Base-by-base conservation (phyloP, 192 early-diverging fungal genomes). In the Pilobolus umbonatus region DNA sequence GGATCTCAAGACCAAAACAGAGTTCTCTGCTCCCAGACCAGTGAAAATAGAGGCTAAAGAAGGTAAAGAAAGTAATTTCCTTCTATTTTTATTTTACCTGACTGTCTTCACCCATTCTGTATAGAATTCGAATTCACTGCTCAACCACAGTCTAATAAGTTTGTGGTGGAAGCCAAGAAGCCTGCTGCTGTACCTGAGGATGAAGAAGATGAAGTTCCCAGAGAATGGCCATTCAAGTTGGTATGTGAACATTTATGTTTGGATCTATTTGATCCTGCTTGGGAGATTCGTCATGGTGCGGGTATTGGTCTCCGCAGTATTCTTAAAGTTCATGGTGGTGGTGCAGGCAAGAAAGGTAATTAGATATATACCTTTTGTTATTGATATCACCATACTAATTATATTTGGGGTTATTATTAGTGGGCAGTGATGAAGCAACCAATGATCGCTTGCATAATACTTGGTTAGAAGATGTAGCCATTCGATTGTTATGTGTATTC, bases 271-370 rank as follows among this genome's bases (percentile, higher is more conserved):
- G 80, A 83, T 68, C 83, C 91, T 0, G 55, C 64, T 15, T 99
- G 97, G 97, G 94, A 96, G 65, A 77, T 90, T 8, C 81, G 97
- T 5, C 97, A 99, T 61, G 97, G 97, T 22, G 95, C 97, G 1
- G 95, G 88, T 4, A 89, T 99, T 61, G 97, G 94, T 0, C 67
- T 99, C 28, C 86, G 93, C 11, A 89, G 87, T 54, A 77, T 99
- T 21, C 58, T 99, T 46, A 94, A 93, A 67, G 73, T 70, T 11
- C 94, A 96, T 51, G 94, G 95, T 4, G 62, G 65, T 38, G 92
- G 93, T 9, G 87, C 89, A 4, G 96, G 93, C 2, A 88, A 85
- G 47, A 51, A 79, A 38, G 65, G 75, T 77, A 62, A 39, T 21
- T 17, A 22, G 12, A 24, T 36, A 49, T 4, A 35, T 50, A 25